Evolutionary conservation across 2,329 filamentous ascomycete genomes (phyloP), one percentile per base, ranked within the genome.

Genomic region (Trichoderma atroviride): DNA sequence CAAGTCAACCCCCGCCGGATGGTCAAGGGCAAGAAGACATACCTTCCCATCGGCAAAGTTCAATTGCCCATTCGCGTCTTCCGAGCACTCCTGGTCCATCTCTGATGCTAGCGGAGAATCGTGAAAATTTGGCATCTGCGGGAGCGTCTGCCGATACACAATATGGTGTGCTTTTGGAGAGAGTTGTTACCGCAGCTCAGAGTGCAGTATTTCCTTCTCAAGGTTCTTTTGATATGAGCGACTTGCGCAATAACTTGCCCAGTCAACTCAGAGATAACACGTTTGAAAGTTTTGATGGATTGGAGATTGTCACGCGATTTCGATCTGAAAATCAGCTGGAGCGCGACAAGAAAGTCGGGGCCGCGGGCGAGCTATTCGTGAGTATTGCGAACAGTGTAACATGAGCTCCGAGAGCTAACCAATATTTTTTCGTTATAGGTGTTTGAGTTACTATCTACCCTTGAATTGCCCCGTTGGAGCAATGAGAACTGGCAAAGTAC

Each of bases 401-500:
- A 13, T 37, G 19, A 37, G 7, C 6, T 22, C 7, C 3, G 14
- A 24, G n/a, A 9, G n/a, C n/a, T 50, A 50, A 50, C n/a, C 13
- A 24, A 14, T 5, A 10, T 50, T 59, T 9, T 9, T 6, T 19
- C 33, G 14, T 7, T 37, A 14, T 71, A 83, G 81, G 79, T 82
- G 1, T 83, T 81, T 69, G 79, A 83, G 68, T 56, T 81, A 1
- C 74, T 84, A 4, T 74, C 74, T 13, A 61, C 70, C 6, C 68
- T 80, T 29, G 16, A 33, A 5, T 71, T 81, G 10, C 75, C 77
- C 2, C 71, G 68, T 1, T 85, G 84, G 58, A 71, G 70, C 3
- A 62, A 71, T 1, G 62, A 72, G 3, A 84, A 84, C 58, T 86
- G 84, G 84, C 74, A 77, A 66, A 86, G 83, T 70, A 84, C 74